phyloP scores from a whole-genome alignment of 139 green algal genomes.

The Gonium pectorale region DNA sequence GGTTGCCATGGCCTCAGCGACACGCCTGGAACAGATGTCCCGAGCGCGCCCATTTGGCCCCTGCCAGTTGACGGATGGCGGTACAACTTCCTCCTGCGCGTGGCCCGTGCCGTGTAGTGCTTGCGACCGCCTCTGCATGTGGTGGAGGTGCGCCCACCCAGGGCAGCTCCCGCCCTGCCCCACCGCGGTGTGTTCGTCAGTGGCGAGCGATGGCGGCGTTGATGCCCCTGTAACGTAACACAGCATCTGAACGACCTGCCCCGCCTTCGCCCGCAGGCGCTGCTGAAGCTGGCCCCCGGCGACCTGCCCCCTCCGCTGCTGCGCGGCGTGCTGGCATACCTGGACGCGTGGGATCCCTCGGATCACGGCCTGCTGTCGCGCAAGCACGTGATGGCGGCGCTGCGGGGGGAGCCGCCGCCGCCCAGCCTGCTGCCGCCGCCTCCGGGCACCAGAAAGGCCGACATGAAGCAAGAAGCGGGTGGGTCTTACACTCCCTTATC shows the following conservation, averaged over 20 bases:
- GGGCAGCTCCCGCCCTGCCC: no score
- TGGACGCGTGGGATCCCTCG: slow-evolving; percentile 48
- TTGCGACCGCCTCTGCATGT: not conserved
- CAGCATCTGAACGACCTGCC: not conserved
- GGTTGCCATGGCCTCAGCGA: not conserved
- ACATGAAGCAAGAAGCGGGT: not conserved
- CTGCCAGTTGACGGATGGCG: not conserved
- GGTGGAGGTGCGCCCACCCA: no score
- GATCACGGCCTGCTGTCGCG: slow-evolving; percentile 48
- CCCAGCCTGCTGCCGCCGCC: slow-evolving; percentile 20
- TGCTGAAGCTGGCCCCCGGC: slow-evolving; percentile 4
- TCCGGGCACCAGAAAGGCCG: not conserved
- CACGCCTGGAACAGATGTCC: not conserved
- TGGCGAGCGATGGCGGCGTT: no score
- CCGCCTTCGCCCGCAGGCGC: not conserved
- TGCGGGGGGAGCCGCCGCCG: slow-evolving; percentile 33
- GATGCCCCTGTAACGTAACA: no score
- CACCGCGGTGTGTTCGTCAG: no score
- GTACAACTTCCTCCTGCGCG: not conserved
- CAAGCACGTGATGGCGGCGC: slow-evolving; percentile 45
- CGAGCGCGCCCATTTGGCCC: no score
- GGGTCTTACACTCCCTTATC: not conserved
- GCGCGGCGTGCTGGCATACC: slow-evolving; percentile 15
- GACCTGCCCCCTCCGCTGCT: slow-evolving; percentile 13
- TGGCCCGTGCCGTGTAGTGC: not conserved